phyloP scores from a whole-genome alignment of 805 yeast genomes.

The Ogataea dorogensis region DNA sequence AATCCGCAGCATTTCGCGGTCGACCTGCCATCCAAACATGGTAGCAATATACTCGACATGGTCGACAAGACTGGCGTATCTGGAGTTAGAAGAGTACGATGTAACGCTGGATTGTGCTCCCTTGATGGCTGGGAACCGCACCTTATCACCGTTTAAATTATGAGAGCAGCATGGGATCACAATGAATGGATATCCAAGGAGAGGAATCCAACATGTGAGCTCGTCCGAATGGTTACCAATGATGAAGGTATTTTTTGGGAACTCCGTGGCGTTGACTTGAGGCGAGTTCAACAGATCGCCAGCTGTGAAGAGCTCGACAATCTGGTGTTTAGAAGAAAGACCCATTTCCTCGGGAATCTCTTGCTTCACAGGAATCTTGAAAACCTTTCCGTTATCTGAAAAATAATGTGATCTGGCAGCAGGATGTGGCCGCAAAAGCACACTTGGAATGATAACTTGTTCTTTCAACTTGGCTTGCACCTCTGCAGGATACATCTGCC shows the following conservation, averaged over 20 bases:
- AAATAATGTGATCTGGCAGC: constrained; percentile 53
- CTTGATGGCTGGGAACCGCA: constrained; percentile 56
- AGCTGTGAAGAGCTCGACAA: constrained; percentile 56
- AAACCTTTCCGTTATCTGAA: constrained; percentile 59
- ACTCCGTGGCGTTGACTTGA: constrained; percentile 61
- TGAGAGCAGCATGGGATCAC: constrained; percentile 97
- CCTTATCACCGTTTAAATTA: constrained; percentile 71
- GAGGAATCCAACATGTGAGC: constrained; percentile 91
- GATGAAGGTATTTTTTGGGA: constrained; percentile 69
- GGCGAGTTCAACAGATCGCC: constrained; percentile 49
- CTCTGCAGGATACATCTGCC: constrained; percentile 71
- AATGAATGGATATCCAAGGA: constrained; percentile 80
- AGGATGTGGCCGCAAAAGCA: constrained; percentile 69
- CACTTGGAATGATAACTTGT: constrained; percentile 79
- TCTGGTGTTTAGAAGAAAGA: constrained; percentile 35
- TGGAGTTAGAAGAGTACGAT: constrained; percentile 46
- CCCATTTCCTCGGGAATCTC: constrained; percentile 25
- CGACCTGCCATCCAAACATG: constrained; percentile 78
- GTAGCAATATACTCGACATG: constrained; percentile 71
- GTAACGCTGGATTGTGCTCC: constrained; percentile 18
- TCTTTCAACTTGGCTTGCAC: constrained; percentile 61
- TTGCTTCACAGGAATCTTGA: constrained; percentile 46
- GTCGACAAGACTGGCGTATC: constrained; percentile 83
- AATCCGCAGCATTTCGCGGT: constrained; percentile 83
- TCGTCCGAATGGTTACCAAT: constrained; percentile 97